Evolutionary conservation across 2,329 filamentous ascomycete species (phyloP).

Genomic region (Fusarium sp.): DNA sequence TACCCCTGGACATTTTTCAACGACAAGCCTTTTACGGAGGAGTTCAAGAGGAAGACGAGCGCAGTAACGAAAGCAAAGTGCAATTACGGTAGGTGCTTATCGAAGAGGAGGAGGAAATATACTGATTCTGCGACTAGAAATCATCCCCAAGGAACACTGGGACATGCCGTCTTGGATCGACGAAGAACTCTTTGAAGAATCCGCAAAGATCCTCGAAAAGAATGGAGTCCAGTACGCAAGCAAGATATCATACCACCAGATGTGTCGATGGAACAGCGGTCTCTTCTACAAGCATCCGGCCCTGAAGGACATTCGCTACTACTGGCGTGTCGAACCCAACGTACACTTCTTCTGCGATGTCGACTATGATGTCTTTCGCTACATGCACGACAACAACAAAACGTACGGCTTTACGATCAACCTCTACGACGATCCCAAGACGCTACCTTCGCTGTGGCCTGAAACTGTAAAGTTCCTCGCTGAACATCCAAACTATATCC

Average conservation of each 20-base stretch:
- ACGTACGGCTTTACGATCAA: conserved; percentile 99
- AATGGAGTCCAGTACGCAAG: conserved; percentile 90
- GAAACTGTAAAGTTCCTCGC: conserved; percentile 92
- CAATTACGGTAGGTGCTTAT: conserved; percentile 74
- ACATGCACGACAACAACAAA: conserved; percentile 98
- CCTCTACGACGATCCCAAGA: conserved; percentile 90
- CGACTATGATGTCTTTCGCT: conserved; percentile 98
- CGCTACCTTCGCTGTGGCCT: conserved; percentile 92
- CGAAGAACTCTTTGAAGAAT: conserved; percentile 84
- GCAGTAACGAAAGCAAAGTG: conserved; percentile 90
- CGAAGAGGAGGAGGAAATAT: neutral
- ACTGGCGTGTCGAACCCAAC: conserved; percentile 98
- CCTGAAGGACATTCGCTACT: conserved; percentile 84
- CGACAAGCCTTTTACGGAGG: conserved; percentile 89
- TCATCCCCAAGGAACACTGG: conserved; percentile 97
- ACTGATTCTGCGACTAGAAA: conserved; percentile 63
- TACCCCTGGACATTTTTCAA: conserved; percentile 99
- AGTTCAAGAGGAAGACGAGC: conserved; percentile 87
- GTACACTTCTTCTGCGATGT: conserved; percentile 99
- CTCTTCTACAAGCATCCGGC: conserved; percentile 98
- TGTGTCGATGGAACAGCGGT: conserved; percentile 99
- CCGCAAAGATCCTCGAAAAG: conserved; percentile 82
- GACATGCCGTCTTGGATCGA: conserved; percentile 93
- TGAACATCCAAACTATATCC: conserved; percentile 82
- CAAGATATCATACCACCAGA: conserved; percentile 94